Base-by-base conservation (phyloP, 1,284 basidiomycete species). In the Ceratobasidium sp. region DNA sequence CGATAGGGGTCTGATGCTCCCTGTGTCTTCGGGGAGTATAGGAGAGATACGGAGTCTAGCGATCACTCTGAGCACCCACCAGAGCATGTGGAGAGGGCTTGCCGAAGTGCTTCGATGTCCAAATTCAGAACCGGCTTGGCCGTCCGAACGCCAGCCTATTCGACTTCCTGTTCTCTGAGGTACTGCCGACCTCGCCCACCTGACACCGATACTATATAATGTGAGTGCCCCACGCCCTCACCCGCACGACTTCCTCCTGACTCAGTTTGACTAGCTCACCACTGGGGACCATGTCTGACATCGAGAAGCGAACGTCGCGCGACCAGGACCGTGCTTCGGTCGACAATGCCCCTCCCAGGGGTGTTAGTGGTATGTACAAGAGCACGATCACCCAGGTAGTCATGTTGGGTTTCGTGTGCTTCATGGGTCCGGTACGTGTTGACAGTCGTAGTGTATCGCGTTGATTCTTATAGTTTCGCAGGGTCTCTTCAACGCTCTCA, bases 341-440 rank as follows among this genome's bases (percentile, higher is more conserved):
- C 25, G 57, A 71, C 51, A 8, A 66, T 32, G 73, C 49, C 15
- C 74, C 67, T 34, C 66, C 43, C 9, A 54, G 61, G 25, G 76
- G 73, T n/a, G 70, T 85, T 76, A 82, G 79, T 77, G 82, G 82
- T 37, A 40, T 85, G 46, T 90, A 89, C 81, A 83, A 84, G 62
- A 85, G 88, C 76, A 87, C 89, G 15, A 77, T 82, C 68, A 83
- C 83, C 9, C 87, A 88, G 80, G 86, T 89, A 77, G 84, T 84
- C 77, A 84, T 92, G 84, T 85, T 92, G 73, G 91, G 90, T 37
- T 86, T 92, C 77, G 89, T 92, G 44, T 92, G 91, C 81, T 88
- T 88, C 83, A 85, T 91, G 88, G 89, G 90, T 59, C 79, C 80
- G 51, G 80, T 80, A 32, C 56, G 79, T 76, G 11, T 13, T 13